Evolutionary conservation across 2,329 filamentous ascomycete genomes (phyloP).

Genomic region (Phaeosphaeriaceae sp.): DNA sequence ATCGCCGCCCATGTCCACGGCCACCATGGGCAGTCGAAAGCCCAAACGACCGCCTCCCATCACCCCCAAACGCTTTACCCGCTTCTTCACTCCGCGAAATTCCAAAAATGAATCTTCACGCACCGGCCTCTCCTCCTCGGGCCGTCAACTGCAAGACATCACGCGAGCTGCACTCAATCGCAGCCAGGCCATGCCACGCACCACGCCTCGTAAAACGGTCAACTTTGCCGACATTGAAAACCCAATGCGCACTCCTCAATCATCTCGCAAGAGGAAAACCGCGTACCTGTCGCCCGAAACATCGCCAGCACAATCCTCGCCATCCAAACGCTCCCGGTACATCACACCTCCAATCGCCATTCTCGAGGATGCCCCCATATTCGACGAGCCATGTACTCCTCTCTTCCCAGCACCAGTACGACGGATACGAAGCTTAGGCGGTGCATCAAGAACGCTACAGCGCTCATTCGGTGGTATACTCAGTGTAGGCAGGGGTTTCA

Average conservation of each 20-base stretch:
- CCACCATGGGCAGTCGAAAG: slow-evolving; percentile 44
- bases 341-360: slow-evolving; percentile 39
- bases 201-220: slow-evolving; percentile 48
- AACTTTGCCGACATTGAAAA: slow-evolving; percentile 47
- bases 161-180: slow-evolving; percentile 55
- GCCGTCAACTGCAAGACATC: slow-evolving; percentile 57
- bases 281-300: slow-evolving; percentile 50
- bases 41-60: slow-evolving; percentile 56
- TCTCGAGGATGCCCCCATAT: slow-evolving; percentile 36
- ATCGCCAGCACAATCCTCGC: slow-evolving; percentile 51
- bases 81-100: slow-evolving; percentile 58
- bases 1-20: slow-evolving; percentile 42
- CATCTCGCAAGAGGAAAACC: slow-evolving; percentile 46
- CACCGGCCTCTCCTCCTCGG: slow-evolving; percentile 46
- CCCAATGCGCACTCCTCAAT: slow-evolving; percentile 39
- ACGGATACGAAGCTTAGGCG: slow-evolving; percentile 43
- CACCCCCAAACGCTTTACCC: slow-evolving; percentile 58
- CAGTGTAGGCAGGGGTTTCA: slow-evolving; percentile 48
- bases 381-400: slow-evolving; percentile 24
- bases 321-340: slow-evolving; percentile 46
- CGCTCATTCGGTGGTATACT: slow-evolving; percentile 55
- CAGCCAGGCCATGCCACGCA: slow-evolving; percentile 30
- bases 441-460: slow-evolving; percentile 49
- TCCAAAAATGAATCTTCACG: slow-evolving; percentile 40
- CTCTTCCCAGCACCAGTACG: slow-evolving; percentile 45